phyloP scores from a whole-genome alignment of 768 basidiomycete species.

The Rhizopogon rudus region DNA sequence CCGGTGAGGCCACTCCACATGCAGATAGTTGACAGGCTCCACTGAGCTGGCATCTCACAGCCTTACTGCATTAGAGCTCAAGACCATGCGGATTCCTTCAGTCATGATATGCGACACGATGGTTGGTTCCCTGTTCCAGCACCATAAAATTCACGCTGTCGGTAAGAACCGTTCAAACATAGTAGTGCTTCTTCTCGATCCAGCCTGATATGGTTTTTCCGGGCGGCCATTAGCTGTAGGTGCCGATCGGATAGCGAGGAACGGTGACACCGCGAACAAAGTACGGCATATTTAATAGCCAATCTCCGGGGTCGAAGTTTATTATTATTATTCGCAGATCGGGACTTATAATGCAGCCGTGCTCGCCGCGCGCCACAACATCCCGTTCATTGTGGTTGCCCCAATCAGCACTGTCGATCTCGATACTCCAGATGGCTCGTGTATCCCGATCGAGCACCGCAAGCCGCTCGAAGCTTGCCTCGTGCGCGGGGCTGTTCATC shows the following conservation, averaged over 20 bases:
- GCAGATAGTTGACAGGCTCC: not conserved
- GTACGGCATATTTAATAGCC: constrained; percentile 25
- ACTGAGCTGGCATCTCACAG: constrained; percentile 30
- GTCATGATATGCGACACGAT: constrained; percentile 98
- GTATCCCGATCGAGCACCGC: constrained; percentile 92
- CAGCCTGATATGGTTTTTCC: not conserved
- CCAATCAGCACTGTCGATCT: constrained; percentile 92
- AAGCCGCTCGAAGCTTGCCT: constrained; percentile 85
- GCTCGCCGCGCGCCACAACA: constrained; percentile 78
- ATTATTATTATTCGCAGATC: constrained; percentile 36
- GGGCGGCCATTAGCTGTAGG: constrained; percentile 55
- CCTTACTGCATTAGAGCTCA: constrained; percentile 85
- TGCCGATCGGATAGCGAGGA: constrained; percentile 83
- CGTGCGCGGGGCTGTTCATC: constrained; percentile 77
- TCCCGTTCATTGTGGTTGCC: constrained; percentile 91
- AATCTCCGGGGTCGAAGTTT: not conserved
- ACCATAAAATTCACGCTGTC: constrained; percentile 77
- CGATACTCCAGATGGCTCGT: constrained; percentile 63
- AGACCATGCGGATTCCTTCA: constrained; percentile 77
- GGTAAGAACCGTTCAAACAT: constrained; percentile 36
- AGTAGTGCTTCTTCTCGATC: not conserved
- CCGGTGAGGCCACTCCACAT: constrained; percentile 34
- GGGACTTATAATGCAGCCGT: constrained; percentile 97
- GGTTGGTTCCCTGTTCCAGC: constrained; percentile 93
- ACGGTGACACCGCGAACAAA: constrained; percentile 98